Base-by-base conservation (phyloP, 1,284 basidiomycete genomes). In the Meira nashicola region DNA sequence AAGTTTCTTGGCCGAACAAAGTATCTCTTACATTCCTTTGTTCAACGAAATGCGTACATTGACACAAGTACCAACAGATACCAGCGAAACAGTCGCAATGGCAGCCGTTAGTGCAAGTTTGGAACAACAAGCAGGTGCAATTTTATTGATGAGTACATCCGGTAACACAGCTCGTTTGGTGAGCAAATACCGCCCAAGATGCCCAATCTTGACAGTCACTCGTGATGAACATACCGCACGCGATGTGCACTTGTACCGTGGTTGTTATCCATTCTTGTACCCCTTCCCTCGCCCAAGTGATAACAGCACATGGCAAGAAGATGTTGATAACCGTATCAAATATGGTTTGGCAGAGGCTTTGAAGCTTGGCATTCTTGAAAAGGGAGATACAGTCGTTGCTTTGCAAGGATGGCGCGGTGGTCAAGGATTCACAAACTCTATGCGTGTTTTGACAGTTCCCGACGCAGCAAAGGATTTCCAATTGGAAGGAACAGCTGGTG, bases 331-430 rank as follows among this genome's bases (percentile, higher is more conserved):
- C 79, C 73, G 78, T 61, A 79, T 81, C 74, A 73, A 79, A 58
- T 97, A 87, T 76, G 95, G 93, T 67, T 84, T 98, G 78, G 85
- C 87, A 78, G 87, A 84, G 78, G 95, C 91, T n/a, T 83, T 98
- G 53, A 83, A 83, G 40, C 81, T 99, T 77, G 88, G 89, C 68
- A 86, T 99, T 79, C 87, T 98, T 82, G 86, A 87, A 79, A 86
- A 90, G 58, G 92, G 92, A 59, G 87, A 87, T 59, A 92, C 92
- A 19, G 85, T 98, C 75, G 85, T 98, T 72, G 94, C 94, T 53
- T 87, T 98, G 10, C 95, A 98, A 81, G 95, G 95, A 53, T 99
- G 94, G 94, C 93, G 94, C 82, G 92, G 92, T 56, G 94, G 95
- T 67, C 85, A 94, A 59, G 93, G 93, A 47, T 90, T 95, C 83